Percentiles rank a stretch among this genome's conserved stretches.
Evolutionary conservation across 139 green algal genomes (phyloP).

Genomic region (Chlamydomonas sp.): DNA sequence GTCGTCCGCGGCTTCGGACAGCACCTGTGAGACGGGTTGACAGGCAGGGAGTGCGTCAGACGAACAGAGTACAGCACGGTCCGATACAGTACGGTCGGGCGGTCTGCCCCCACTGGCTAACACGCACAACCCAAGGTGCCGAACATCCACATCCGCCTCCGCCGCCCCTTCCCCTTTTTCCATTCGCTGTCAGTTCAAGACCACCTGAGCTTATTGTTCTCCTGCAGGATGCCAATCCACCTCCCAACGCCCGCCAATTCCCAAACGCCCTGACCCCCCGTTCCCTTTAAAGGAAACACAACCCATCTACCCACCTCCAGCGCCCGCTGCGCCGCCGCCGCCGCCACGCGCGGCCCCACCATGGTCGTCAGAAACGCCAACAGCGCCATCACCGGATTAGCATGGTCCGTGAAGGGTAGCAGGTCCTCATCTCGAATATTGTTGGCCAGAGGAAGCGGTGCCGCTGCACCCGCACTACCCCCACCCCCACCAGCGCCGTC

Average conservation of each 20-base stretch:
- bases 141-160: too few species aligned
- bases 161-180: too few species aligned
- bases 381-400: constrained; percentile 89
- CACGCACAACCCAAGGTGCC: too few species aligned
- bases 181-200: too few species aligned
- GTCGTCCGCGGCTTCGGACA: not conserved
- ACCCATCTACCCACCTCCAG: constrained; percentile 62
- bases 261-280: constrained; percentile 43
- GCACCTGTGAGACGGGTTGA: too few species aligned
- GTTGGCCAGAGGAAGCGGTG: not conserved
- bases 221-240: not conserved
- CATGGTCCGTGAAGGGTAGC: constrained; percentile 81
- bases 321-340: constrained; percentile 84
- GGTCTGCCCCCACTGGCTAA: too few species aligned
- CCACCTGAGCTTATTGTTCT: not conserved
- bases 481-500: too few species aligned
- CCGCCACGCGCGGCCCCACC: constrained; percentile 85
- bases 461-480: not conserved
- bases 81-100: too few species aligned
- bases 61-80: too few species aligned
- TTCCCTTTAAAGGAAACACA: not conserved
- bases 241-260: not conserved
- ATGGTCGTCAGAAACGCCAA: constrained; percentile 83
- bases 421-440: constrained; percentile 17
- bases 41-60: too few species aligned